Evolutionary conservation across 2,329 filamentous ascomycete genomes (phyloP).

Genomic region (Nemania serpens): DNA sequence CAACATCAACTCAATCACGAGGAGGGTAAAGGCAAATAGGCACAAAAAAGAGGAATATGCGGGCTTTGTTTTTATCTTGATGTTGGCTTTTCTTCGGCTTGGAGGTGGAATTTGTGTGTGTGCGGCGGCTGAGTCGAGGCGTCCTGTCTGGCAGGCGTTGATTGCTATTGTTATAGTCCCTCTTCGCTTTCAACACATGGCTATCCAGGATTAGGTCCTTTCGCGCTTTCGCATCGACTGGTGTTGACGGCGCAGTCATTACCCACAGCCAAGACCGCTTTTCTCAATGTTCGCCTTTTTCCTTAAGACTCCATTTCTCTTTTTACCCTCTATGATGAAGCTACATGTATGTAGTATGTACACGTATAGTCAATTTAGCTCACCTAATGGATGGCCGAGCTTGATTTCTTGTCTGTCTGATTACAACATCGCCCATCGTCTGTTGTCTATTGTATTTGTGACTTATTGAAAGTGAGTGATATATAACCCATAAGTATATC

Average conservation of each 20-base stretch:
- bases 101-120: background rate
- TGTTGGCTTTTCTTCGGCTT: background rate
- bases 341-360: background rate
- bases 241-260: too few relatives aligned
- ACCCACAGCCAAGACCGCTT: too few relatives aligned
- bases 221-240: too few relatives aligned
- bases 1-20: background rate
- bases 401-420: background rate
- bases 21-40: background rate
- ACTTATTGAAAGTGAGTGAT: too few relatives aligned
- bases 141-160: background rate
- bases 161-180: background rate
- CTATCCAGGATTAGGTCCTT: too few relatives aligned
- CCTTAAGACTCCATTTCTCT: background rate
- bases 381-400: background rate
- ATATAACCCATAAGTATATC: too few relatives aligned
- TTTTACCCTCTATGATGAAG: background rate
- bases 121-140: background rate
- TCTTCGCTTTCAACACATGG: too few relatives aligned
- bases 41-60: background rate
- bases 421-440: background rate
- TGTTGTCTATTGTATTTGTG: background rate
- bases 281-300: background rate
- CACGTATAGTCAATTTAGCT: background rate
- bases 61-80: constrained; percentile 1